Evolutionary conservation across 495 filamentous ascomycete genomes (phyloP).

Genomic region (Annulohypoxylon moriforme): DNA sequence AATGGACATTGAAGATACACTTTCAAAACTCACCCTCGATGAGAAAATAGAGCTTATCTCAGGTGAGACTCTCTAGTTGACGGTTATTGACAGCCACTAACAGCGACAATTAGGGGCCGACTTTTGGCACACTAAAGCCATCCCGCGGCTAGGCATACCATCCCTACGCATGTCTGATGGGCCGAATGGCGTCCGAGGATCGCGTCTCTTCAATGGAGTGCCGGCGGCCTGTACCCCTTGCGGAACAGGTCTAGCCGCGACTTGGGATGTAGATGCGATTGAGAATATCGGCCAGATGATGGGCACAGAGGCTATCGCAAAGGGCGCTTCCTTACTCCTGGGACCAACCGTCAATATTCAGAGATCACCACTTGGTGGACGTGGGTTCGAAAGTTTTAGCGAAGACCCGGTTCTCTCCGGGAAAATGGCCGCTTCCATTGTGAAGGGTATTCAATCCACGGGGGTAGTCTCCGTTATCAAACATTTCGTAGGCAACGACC

Average conservation of each 20-base stretch:
- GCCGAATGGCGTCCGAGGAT: slow-evolving; percentile 7
- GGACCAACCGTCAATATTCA: slow-evolving; percentile 7
- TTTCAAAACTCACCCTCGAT: slow-evolving; percentile 9
- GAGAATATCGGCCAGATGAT: slow-evolving; percentile 5
- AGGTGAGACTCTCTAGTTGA: neutral
- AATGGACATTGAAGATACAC: slow-evolving; percentile 6
- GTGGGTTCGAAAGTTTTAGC: slow-evolving; percentile 11
- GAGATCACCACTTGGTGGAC: slow-evolving; percentile 9
- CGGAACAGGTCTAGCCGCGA: neutral
- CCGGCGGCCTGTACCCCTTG: slow-evolving; percentile 3
- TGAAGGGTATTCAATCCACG: slow-evolving; percentile 3
- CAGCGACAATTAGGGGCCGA: neutral
- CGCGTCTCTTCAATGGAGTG: slow-evolving; percentile 11
- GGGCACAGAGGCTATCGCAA: slow-evolving; percentile 8
- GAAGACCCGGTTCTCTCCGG: slow-evolving; percentile 10
- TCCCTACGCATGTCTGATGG: slow-evolving; percentile 8
- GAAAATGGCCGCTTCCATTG: neutral
- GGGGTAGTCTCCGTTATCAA: slow-evolving; percentile 4
- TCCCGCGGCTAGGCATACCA: slow-evolving; percentile 1
- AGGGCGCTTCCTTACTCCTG: neutral
- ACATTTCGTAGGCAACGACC: slow-evolving; percentile 5
- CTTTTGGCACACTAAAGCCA: slow-evolving; percentile 3
- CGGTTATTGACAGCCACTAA: neutral
- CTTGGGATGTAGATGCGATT: slow-evolving; percentile 1
- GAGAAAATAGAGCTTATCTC: slow-evolving; percentile 7